Evolutionary conservation across 768 basidiomycete genomes (phyloP), one percentile per base, ranked within the genome.

Genomic region (Macrocybe gigantea): DNA sequence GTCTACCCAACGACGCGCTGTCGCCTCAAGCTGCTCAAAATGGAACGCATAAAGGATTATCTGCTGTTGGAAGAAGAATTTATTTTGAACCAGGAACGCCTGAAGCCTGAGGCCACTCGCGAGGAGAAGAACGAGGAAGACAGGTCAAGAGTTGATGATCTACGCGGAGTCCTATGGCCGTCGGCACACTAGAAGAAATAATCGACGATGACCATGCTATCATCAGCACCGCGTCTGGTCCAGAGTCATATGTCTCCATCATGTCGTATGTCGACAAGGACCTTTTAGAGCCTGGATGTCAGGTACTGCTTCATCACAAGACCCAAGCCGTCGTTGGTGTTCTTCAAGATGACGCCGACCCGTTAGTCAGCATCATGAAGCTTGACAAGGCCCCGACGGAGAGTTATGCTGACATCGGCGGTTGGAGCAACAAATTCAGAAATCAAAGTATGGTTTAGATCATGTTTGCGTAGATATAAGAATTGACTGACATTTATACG

Each of bases 161-260:
- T 99, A 33, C 84, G 95, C 33, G 96, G 6, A 88, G 83, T 41
- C 96, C 95, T 6, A 95, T 99, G 93, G 88, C 88, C n/a, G 93
- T 99, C 51, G 96, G 96, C 14, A 93, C 93, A 0, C 76, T 99
- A 66, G 96, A 98, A 70, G 96, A 99, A 69, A 91, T 94, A 54
- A 92, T 95, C 57, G 92, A 94, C 74, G 93, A 95, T 68, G 92
- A 94, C 78, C 92, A 99, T 68, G 96, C 96, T n/a, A 97, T 99
- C 65, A 86, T 99, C 62, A 91, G 88, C 64, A 90, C 92, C 7
- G 82, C 92, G 15, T 90, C 88, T 36, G 94, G 95, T 2, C 93
- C 95, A 22, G 96, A 98, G 63, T 93, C 85, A 64, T 97, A 98
- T 66, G 93, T 98, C 53, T 85, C 92, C 15, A 96, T 98, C 63